These are phyloP conservation scores for Erodium moschatum DNA, from an alignment of 441 rosid genomes.

Conservation along the genomic window DNA sequence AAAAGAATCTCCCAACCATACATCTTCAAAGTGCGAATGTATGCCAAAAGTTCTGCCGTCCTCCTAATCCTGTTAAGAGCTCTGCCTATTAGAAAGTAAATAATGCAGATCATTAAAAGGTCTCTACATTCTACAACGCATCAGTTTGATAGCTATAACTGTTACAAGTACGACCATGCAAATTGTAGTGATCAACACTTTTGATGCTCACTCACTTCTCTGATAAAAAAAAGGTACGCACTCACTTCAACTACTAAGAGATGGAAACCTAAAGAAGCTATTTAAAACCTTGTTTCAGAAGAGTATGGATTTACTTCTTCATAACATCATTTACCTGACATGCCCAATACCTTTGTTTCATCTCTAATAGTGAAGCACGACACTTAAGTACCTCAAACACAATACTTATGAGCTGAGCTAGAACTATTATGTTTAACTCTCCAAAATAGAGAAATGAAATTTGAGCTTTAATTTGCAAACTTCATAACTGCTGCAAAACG, in stretches of 20 bases:
- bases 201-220: neutral
- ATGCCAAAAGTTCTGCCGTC: constrained; percentile 77
- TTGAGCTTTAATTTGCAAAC: constrained; percentile 4
- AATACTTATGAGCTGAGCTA: neutral
- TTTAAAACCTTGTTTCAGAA: neutral
- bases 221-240: too few relatives aligned
- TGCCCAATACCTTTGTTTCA: constrained; percentile 6
- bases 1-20: constrained; percentile 82
- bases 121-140: neutral
- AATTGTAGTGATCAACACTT: neutral
- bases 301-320: neutral
- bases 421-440: neutral
- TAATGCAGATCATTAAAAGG: neutral
- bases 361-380: neutral
- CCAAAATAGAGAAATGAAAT: neutral
- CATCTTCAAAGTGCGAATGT: constrained; percentile 83
- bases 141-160: neutral
- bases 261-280: constrained; percentile 4
- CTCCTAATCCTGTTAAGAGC: constrained; percentile 63
- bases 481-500: neutral
- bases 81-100: constrained; percentile 18
- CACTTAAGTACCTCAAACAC: neutral
- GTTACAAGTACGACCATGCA: neutral
- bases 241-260: neutral
- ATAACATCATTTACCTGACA: neutral